Evolutionary conservation across 2,329 filamentous ascomycete species (phyloP).

Genomic region (Nigrospora oryzae): DNA sequence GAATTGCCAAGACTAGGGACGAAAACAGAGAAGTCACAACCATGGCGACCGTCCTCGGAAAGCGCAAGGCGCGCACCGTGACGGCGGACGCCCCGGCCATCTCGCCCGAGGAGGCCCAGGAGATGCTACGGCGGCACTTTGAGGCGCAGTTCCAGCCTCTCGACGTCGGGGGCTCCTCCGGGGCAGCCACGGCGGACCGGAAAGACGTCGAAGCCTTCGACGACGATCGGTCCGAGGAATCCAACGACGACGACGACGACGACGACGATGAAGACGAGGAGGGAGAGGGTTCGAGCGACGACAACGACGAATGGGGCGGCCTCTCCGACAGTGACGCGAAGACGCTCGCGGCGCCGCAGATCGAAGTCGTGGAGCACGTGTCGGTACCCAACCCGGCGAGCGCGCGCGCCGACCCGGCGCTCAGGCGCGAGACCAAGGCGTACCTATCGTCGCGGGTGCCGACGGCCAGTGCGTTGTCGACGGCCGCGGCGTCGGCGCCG

Average conservation of each 20-base stretch:
- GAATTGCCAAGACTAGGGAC: neutral
- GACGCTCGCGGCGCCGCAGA: slow-evolving; percentile 14
- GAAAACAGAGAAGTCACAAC: no score
- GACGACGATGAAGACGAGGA: slow-evolving; percentile 20
- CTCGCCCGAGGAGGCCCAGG: slow-evolving; percentile 51
- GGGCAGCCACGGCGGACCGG: slow-evolving; percentile 13
- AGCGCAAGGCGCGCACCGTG: slow-evolving; percentile 33
- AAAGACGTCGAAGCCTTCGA: slow-evolving; percentile 20
- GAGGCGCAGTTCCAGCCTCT: slow-evolving; percentile 81
- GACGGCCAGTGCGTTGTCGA: slow-evolving; percentile 11
- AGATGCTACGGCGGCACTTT: slow-evolving; percentile 75
- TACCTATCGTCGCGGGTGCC: slow-evolving; percentile 53
- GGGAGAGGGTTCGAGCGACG: slow-evolving; percentile 19
- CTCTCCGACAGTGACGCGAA: slow-evolving; percentile 10
- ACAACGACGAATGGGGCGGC: slow-evolving; percentile 11
- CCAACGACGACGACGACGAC: slow-evolving; percentile 2
- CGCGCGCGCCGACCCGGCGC: slow-evolving; percentile 33
- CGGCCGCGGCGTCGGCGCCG: slow-evolving; percentile 11
- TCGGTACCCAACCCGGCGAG: slow-evolving; percentile 23
- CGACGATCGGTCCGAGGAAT: slow-evolving; percentile 7
- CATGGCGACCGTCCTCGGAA: slow-evolving; percentile 29
- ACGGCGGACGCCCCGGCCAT: slow-evolving; percentile 12
- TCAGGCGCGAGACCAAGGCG: slow-evolving; percentile 63
- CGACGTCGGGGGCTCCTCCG: slow-evolving; percentile 10
- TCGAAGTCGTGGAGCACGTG: slow-evolving; percentile 58